Base-by-base conservation (phyloP, 768 basidiomycete genomes). In the Lanmaoa rubissima region DNA sequence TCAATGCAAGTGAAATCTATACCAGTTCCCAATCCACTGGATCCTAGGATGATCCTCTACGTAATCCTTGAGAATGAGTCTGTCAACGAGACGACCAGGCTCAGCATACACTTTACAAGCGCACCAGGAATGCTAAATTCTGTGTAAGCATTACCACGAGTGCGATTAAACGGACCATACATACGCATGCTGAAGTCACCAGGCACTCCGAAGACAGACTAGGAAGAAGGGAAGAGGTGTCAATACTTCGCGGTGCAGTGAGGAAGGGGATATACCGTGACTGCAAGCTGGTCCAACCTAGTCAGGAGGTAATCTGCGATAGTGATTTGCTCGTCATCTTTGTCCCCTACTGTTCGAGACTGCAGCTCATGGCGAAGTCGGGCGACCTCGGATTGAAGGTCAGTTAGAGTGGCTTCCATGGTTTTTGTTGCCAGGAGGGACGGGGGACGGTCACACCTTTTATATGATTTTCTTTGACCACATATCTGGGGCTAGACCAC, bases 11-110 rank as follows among this genome's bases (percentile, higher is more conserved):
- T 11, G 28, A 43, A 16, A 11, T 0, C 52, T 75, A 7, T 70
- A 87, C 88, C 88, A 90, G 66, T 92, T 90, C 5, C 94, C 94
- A 51, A 94, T 81, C 94, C 94, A 96, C 16, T 89, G 76, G 40
- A 97, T 85, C 7, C 68, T 78, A 3, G 84, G 80, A 66, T 91
- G 82, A 57, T 89, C 89, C 69, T 95, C 93, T 51, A 97, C 78
- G 34, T 88, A 76, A 69, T 97, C 93, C 83, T 93, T 65, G 24
- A 60, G 28, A 32, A 45, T 55, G 16, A 9, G 28, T 0, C 5
- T 17, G 28, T 53, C 2, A 61, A 17, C 31, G 19, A 39, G 40
- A 43, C 7, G 16, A 39, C 12, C 12, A 42, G 8, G 17, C 26
- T 14, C 5, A 38, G 38, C n/a, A 16, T 13, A 11, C 24, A 21